Conservation (phyloP, 225 moss, liverwort and hornwort species). For the Marchantia polymorpha region DNA sequence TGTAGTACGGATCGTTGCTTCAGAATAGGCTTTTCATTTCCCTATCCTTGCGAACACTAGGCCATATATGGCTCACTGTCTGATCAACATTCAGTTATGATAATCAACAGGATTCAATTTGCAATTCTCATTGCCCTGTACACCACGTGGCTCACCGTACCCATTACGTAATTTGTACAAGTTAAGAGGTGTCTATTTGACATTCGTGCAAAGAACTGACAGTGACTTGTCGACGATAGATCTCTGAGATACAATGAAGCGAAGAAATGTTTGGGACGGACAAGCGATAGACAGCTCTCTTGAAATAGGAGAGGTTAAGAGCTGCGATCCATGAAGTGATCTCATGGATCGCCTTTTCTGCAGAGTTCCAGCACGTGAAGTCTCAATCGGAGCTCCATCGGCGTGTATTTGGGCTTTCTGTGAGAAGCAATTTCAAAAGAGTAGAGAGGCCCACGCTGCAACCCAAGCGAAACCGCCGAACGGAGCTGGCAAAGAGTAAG, state of each 20-base stretch:
- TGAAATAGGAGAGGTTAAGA: neutral
- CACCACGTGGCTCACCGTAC: neutral
- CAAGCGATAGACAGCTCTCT: no score
- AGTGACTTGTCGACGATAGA: neutral
- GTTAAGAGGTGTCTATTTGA: neutral
- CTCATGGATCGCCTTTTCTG: no score
- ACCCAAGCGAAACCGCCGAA: slow-evolving; percentile 84
- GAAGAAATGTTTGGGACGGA: no score
- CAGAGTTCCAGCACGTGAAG: no score
- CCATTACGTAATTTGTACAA: neutral
- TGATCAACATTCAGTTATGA: no score
- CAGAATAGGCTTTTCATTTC: no score
- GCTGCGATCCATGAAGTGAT: neutral
- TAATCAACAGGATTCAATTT: no score
- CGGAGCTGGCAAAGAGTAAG: slow-evolving; percentile 68
- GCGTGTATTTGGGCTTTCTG: neutral
- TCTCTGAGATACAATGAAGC: neutral
- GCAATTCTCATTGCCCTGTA: neutral
- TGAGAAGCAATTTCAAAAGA: slow-evolving; percentile 45
- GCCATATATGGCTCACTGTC: no score
- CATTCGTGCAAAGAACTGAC: neutral
- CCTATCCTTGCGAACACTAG: no score
- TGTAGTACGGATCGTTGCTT: no score
- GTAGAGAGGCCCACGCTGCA: slow-evolving; percentile 72
- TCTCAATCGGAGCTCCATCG: neutral